Evolutionary conservation across 2,329 filamentous ascomycete species (phyloP).

Genomic region (Scedosporium dehoogii): DNA sequence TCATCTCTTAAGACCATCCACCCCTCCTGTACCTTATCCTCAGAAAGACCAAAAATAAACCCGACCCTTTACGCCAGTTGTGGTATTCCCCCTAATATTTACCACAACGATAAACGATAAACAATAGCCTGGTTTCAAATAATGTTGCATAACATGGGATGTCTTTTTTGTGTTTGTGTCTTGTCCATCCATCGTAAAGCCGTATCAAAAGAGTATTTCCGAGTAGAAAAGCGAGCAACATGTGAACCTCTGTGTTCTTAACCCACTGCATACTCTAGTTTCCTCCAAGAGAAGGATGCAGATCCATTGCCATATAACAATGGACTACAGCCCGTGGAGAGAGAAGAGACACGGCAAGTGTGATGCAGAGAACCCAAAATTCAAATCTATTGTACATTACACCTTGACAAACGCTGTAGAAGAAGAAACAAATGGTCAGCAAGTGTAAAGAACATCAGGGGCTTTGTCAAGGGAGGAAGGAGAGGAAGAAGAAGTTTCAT

Average conservation of each 20-base stretch:
- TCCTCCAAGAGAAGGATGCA: neutral
- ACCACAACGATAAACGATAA: constrained; percentile 5
- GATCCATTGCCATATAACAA: neutral
- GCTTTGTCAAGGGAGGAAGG: neutral
- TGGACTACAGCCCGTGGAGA: neutral
- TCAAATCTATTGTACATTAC: constrained; percentile 10
- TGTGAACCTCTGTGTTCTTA: too few species aligned
- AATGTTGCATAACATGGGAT: neutral
- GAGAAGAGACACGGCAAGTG: neutral
- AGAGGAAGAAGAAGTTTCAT: constrained; percentile 27
- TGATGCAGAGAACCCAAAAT: constrained; percentile 7
- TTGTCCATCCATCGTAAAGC: neutral
- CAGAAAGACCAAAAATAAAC: neutral
- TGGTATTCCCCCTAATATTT: neutral
- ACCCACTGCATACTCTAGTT: neutral
- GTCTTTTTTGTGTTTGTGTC: neutral
- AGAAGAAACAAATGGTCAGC: neutral
- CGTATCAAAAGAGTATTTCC: neutral
- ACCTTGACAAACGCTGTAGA: constrained; percentile 22
- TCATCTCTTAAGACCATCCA: neutral
- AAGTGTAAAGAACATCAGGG: neutral
- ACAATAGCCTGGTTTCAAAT: neutral
- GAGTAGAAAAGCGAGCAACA: neutral
- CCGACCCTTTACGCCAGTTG: neutral
- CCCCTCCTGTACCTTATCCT: neutral